These are phyloP conservation scores for Pseudomonodictys pantanalensis DNA, from an alignment of 495 filamentous ascomycete genomes.

Conservation along the genomic window DNA sequence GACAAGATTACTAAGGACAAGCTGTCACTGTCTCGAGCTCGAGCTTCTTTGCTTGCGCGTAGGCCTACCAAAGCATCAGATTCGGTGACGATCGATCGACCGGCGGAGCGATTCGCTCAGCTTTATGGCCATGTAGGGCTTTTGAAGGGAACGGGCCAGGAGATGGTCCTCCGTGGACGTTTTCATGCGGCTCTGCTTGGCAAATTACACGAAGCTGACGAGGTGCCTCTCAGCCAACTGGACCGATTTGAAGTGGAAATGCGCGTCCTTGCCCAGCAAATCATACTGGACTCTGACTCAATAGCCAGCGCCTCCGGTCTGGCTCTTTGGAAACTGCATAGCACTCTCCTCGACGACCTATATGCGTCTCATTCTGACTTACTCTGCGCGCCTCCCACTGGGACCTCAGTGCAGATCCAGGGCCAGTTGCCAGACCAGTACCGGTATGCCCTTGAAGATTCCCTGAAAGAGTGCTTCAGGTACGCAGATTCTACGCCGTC, in stretches of 20 bases:
- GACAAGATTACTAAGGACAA: background rate
- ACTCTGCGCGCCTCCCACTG: too few species aligned
- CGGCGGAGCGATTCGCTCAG: background rate
- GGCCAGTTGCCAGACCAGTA: conserved; percentile 10
- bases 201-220: conserved; percentile 52
- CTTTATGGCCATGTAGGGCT: conserved; percentile 13
- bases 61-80: conserved; percentile 17
- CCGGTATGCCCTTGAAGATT: background rate
- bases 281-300: conserved; percentile 29
- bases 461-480: background rate
- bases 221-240: conserved; percentile 59
- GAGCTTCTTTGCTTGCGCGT: conserved; percentile 19
- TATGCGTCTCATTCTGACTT: conserved; percentile 12
- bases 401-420: too few species aligned
- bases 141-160: conserved; percentile 12
- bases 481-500: background rate
- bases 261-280: conserved; percentile 52
- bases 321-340: conserved; percentile 2
- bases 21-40: background rate
- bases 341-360: conserved; percentile 2
- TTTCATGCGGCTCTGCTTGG: conserved; percentile 56
- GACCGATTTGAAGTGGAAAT: conserved; percentile 65
- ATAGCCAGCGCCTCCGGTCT: conserved; percentile 33
- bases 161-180: conserved; percentile 49
- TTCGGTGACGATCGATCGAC: background rate